Percentiles rank a stretch among this genome's conserved stretches.
Evolutionary conservation across 148 eudicot species (phyloP).

Genomic region (Cornus kousa): DNA sequence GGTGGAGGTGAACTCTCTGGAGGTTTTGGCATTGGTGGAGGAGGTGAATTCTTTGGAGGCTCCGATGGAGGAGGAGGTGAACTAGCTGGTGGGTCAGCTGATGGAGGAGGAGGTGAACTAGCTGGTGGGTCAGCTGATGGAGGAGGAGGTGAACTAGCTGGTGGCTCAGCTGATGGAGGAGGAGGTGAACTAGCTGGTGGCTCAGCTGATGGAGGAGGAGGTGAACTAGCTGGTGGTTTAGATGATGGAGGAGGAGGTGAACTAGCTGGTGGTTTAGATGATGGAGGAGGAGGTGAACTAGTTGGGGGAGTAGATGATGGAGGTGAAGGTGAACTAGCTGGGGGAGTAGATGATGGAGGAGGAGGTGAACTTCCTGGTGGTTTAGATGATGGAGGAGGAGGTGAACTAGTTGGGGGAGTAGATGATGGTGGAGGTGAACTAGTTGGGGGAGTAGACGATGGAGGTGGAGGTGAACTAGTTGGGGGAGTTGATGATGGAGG

Average conservation of each 20-base stretch:
- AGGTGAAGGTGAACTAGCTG: conserved; percentile 25
- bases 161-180: conserved; percentile 28
- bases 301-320: conserved; percentile 9
- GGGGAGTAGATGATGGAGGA: conserved; percentile 16
- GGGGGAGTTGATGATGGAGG: conserved; percentile 17
- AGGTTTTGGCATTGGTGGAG: conserved; percentile 17
- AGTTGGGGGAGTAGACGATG: conserved; percentile 21
- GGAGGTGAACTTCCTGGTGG: conserved; percentile 29
- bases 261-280: neutral
- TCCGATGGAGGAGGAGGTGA: too few species aligned
- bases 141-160: conserved; percentile 24
- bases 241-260: conserved; percentile 19
- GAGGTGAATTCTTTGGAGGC: neutral
- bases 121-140: conserved; percentile 29
- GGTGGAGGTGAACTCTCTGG: conserved; percentile 7
- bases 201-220: conserved; percentile 10
- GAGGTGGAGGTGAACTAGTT: conserved; percentile 2
- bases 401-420: conserved; percentile 26
- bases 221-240: conserved; percentile 11
- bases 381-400: conserved; percentile 22
- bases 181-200: conserved; percentile 21
- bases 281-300: neutral
- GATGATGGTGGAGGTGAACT: conserved; percentile 28
- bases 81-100: neutral
- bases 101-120: conserved; percentile 19